Conservation (phyloP, 352 stramenopile genomes). For the Hyaloperonospora arabidopsidis region DNA sequence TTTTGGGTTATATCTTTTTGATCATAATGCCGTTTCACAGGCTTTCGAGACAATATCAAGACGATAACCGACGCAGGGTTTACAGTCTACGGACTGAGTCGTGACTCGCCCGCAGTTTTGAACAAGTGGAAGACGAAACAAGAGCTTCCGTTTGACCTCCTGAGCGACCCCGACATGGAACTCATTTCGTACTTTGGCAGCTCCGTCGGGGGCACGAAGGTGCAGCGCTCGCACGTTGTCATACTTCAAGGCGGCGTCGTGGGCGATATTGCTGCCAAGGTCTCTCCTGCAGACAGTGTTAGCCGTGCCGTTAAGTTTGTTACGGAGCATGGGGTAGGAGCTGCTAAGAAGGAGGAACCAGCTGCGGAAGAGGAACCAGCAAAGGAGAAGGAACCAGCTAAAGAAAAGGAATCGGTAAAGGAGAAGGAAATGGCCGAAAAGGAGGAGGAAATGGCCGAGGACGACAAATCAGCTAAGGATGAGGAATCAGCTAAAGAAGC, state of each 20-base stretch:
- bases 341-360: conserved; percentile 14
- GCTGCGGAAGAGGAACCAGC: conserved; percentile 16
- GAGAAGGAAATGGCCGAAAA: conserved; percentile 2
- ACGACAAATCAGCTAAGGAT: too few relatives aligned
- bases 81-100: conserved; percentile 70
- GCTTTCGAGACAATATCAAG: conserved; percentile 81
- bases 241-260: conserved; percentile 73
- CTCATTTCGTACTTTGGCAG: conserved; percentile 85
- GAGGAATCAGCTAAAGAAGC: too few relatives aligned
- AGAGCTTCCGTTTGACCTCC: conserved; percentile 65
- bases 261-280: conserved; percentile 69
- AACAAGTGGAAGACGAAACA: conserved; percentile 78
- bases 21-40: conserved; percentile 16
- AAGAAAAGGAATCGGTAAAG: conserved; percentile 24
- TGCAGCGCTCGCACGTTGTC: conserved; percentile 81
- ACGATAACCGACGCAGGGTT: conserved; percentile 77
- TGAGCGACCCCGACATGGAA: conserved; percentile 75
- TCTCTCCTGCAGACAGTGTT: conserved; percentile 71
- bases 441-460: too few relatives aligned
- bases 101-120: conserved; percentile 63
- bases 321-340: conserved; percentile 29
- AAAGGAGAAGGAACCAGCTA: conserved; percentile 8
- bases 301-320: conserved; percentile 67
- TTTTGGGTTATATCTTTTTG: neutral
- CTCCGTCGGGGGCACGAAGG: conserved; percentile 65